Evolutionary conservation across 805 yeast species (phyloP).

Genomic region (Candida boidinii): DNA sequence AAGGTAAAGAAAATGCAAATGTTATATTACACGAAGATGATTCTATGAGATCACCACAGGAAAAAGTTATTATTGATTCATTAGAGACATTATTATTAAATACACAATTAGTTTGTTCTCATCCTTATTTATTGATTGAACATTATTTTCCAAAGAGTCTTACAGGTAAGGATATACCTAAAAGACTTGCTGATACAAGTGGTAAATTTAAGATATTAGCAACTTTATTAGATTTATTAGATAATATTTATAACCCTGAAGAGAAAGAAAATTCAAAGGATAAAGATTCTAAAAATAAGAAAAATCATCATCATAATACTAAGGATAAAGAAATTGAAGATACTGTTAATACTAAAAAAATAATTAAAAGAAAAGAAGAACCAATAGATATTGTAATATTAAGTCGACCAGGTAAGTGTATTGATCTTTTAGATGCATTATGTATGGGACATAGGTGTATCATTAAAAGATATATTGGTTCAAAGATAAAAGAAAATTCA

Average conservation of each 20-base stretch:
- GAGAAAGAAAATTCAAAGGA: slow-evolving; percentile 6
- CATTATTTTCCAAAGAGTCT: slow-evolving; percentile 81
- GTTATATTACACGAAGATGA: neutral
- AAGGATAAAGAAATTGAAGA: neutral
- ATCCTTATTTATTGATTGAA: slow-evolving; percentile 78
- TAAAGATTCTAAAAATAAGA: neutral
- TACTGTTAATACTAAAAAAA: too few species aligned
- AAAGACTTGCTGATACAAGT: slow-evolving; percentile 63
- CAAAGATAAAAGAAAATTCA: slow-evolving; percentile 40
- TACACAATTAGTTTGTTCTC: slow-evolving; percentile 74
- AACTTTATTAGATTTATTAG: slow-evolving; percentile 52
- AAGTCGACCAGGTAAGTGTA: slow-evolving; percentile 55
- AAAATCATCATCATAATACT: neutral
- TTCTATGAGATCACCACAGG: slow-evolving; percentile 20
- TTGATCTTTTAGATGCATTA: slow-evolving; percentile 70
- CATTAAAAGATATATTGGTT: slow-evolving; percentile 55
- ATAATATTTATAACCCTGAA: slow-evolving; percentile 20
- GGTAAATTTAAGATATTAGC: slow-evolving; percentile 74
- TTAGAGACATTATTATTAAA: slow-evolving; percentile 68
- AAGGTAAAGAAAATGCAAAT: slow-evolving; percentile 16
- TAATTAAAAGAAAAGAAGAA: neutral
- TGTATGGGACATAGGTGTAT: slow-evolving; percentile 51
- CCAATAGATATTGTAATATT: slow-evolving; percentile 58
- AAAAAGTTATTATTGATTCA: slow-evolving; percentile 61
- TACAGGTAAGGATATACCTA: slow-evolving; percentile 61